Base-by-base conservation (phyloP, 164 flowering plant species). In the Annona cherimola region DNA sequence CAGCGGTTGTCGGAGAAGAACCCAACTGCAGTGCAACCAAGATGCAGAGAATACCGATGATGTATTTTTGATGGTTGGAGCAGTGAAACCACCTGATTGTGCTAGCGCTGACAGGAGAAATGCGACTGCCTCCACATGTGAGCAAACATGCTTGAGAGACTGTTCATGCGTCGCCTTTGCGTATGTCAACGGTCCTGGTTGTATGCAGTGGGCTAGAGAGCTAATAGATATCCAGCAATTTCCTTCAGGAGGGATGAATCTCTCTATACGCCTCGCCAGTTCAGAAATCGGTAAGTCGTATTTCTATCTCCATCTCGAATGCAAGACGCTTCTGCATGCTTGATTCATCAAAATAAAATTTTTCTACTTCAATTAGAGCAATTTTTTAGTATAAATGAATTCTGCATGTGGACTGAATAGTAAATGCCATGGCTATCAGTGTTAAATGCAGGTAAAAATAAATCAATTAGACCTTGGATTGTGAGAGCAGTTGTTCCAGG, bases 261-360 rank as follows among this genome's bases (percentile, higher is more conserved):
- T 77, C 3, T 66, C 65, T 42, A 14, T 77, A 46, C 75, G 75
- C 5, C 40, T 77, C 4, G 73, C 73, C 3, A 1, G 8, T 43
- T 77, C 76, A 0, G 79, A 77, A n/a, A n/a, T n/a, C n/a, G n/a
- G n/a, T n/a, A n/a, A n/a, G n/a, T n/a, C n/a, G n/a, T n/a, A n/a
- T n/a, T n/a, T n/a, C n/a, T n/a, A n/a, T n/a, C n/a, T n/a, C n/a
- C n/a, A n/a, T n/a, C n/a, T n/a, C n/a, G n/a, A n/a, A n/a, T n/a
- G n/a, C n/a, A n/a, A n/a, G n/a, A n/a, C n/a, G n/a, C n/a, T n/a
- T n/a, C n/a, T n/a, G n/a, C n/a, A n/a, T n/a, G n/a, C n/a, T n/a
- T n/a, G n/a, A n/a, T n/a, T n/a, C n/a, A n/a, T n/a, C n/a, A n/a
- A n/a, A n/a, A n/a, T n/a, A n/a, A n/a, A n/a, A n/a, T n/a, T n/a